Evolutionary conservation across 1,284 basidiomycete species (phyloP), one percentile per base, ranked within the genome.

Genomic region (Sanghuangporus weigelae): DNA sequence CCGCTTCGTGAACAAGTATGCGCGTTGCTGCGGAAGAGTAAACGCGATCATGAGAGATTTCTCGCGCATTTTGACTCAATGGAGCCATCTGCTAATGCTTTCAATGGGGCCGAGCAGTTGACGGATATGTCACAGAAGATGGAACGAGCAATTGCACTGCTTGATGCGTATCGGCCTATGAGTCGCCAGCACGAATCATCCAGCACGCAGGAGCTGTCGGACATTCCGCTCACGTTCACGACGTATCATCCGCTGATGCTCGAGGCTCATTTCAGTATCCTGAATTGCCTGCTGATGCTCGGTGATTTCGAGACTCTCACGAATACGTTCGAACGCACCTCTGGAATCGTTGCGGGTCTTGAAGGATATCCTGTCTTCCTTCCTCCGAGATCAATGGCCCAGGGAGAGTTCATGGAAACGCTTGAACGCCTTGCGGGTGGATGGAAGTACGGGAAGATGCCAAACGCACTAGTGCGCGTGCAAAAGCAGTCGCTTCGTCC

Each of bases 311-410:
- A 78, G 6, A 73, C 75, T 7, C 75, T 92, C 21, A 74, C 90
- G 7, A 79, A 80, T 8, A 80, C 82, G 0, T 92, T 93, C 69
- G 76, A 80, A 35, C 82, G 81, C 59, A 81, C 87, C 0, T 85
- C 89, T 0, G 75, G 80, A 6, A 75, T 91, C 38, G 83, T 92
- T 21, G 89, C 93, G 65, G 87, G 88, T 1, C 79, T 93, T 39
- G 92, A 93, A 71, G 91, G 89, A 0, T 93, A 91, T 73, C 92
- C 92, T 11, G 80, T 94, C 42, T 94, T 94, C 73, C 77, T 92
- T 0, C 89, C 90, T 6, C 89, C 92, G 10, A 79, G 92, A 36
- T 92, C 89, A 14, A 90, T 93, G 86, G 85, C 87, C 0, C 91
- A 93, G 70, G 90, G 90, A 10, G 91, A 93, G 74, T 93, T 92